phyloP scores from a whole-genome alignment of 495 filamentous ascomycete species.

The Lichenothelia convexa region DNA sequence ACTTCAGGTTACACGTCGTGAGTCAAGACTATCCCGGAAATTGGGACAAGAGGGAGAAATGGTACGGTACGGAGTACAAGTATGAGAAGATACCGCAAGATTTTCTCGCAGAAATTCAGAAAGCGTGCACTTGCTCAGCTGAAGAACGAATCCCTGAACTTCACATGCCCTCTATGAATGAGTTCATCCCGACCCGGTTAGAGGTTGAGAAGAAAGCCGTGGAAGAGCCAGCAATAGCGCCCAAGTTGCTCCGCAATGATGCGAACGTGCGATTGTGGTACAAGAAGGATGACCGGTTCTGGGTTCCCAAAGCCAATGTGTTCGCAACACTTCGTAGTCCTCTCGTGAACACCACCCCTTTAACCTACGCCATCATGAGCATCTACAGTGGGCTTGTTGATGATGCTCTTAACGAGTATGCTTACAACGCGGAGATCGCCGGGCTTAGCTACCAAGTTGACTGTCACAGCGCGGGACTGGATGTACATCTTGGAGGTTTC shows the following conservation, averaged over 20 bases:
- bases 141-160: slow-evolving; percentile 47
- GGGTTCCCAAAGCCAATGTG: slow-evolving; percentile 88
- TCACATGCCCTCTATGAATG: slow-evolving; percentile 81
- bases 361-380: slow-evolving; percentile 55
- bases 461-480: slow-evolving; percentile 51
- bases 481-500: slow-evolving; percentile 71
- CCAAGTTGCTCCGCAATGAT: slow-evolving; percentile 78
- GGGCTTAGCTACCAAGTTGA: slow-evolving; percentile 70
- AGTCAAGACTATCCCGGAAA: slow-evolving; percentile 65
- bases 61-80: slow-evolving; percentile 95
- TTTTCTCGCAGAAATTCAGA: slow-evolving; percentile 48
- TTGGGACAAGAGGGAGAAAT: slow-evolving; percentile 83
- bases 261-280: slow-evolving; percentile 74
- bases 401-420: slow-evolving; percentile 83
- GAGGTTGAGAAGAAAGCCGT: slow-evolving; percentile 89
- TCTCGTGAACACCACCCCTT: slow-evolving; percentile 55
- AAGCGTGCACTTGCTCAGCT: slow-evolving; percentile 38
- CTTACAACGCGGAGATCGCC: slow-evolving; percentile 89
- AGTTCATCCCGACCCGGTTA: slow-evolving; percentile 87
- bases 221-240: slow-evolving; percentile 49
- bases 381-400: slow-evolving; percentile 76
- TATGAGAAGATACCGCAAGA: slow-evolving; percentile 63
- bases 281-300: slow-evolving; percentile 98
- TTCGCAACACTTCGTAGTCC: slow-evolving; percentile 66
- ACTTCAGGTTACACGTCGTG: slow-evolving; percentile 68